phyloP scores from a whole-genome alignment of 805 yeast genomes.

The Candida maris region DNA sequence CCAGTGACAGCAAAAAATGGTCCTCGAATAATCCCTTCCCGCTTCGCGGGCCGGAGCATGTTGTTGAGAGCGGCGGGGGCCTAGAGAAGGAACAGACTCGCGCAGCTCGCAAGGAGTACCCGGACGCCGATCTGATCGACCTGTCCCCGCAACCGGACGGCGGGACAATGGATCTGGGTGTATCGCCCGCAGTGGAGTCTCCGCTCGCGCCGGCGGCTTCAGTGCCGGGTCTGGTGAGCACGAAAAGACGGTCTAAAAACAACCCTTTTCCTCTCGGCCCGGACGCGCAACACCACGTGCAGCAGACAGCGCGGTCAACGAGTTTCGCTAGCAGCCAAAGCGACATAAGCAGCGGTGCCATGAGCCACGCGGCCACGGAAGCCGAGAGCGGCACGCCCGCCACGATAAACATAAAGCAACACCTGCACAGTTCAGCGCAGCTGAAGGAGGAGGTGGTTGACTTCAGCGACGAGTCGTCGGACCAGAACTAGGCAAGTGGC shows the following conservation, averaged over 20 bases:
- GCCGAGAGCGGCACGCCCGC: neutral
- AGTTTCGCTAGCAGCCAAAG: conserved; percentile 8
- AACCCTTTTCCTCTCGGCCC: conserved; percentile 19
- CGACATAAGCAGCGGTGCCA: conserved; percentile 4
- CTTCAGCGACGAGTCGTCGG: conserved; percentile 21
- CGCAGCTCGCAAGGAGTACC: neutral
- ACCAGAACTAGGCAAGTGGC: too few relatives aligned
- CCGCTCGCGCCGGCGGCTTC: too few relatives aligned
- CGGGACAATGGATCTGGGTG: too few relatives aligned
- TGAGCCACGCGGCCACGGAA: conserved; percentile 1
- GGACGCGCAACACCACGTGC: neutral
- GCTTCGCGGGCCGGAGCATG: conserved; percentile 1
- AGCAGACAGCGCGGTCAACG: conserved; percentile 7
- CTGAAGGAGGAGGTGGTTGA: conserved; percentile 22
- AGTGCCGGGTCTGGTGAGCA: too few relatives aligned
- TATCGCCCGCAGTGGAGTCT: too few relatives aligned
- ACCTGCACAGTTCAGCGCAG: conserved; percentile 19
- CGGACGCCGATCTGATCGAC: conserved; percentile 12
- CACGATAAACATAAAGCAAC: conserved; percentile 6
- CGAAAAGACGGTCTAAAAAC: conserved; percentile 12
- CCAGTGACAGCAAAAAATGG: conserved; percentile 19
- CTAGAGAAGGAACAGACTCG: too few relatives aligned
- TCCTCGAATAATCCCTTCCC: conserved; percentile 29
- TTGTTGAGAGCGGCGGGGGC: too few relatives aligned
- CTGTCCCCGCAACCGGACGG: conserved; percentile 6